These are phyloP conservation scores for Phyllosticta citrichinensis DNA, from an alignment of 2,329 filamentous ascomycete species.

Conservation along the genomic window DNA sequence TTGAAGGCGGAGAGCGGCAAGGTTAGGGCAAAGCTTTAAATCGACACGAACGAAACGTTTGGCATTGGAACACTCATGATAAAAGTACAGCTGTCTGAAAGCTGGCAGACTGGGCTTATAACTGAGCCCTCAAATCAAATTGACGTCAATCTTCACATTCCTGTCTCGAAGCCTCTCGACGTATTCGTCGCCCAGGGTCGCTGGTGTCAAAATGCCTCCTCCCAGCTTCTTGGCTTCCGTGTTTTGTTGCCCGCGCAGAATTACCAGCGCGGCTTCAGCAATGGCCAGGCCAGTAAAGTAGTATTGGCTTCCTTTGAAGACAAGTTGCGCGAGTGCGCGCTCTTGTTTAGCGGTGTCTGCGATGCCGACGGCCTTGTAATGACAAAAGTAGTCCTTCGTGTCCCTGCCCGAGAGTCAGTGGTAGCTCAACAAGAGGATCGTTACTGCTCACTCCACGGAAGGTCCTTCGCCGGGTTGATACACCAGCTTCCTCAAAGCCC, in stretches of 20 bases:
- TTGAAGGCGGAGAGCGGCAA: constrained; percentile 24
- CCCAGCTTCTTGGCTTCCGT: constrained; percentile 43
- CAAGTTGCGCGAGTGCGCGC: constrained; percentile 46
- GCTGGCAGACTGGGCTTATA: not conserved
- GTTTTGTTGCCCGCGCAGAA: constrained; percentile 41
- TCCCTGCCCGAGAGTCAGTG: constrained; percentile 33
- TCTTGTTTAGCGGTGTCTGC: constrained; percentile 40
- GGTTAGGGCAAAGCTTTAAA: constrained; percentile 32
- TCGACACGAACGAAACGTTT: not conserved
- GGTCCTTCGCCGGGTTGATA: constrained; percentile 44
- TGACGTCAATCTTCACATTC: constrained; percentile 3
- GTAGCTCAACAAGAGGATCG: not conserved
- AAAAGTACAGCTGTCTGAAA: not conserved
- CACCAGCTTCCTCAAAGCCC: constrained; percentile 37
- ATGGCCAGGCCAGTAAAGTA: constrained; percentile 55
- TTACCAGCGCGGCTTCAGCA: constrained; percentile 53
- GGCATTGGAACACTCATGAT: not conserved
- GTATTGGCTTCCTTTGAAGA: constrained; percentile 55
- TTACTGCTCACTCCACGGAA: constrained; percentile 27
- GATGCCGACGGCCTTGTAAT: constrained; percentile 54
- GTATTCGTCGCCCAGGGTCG: constrained; percentile 57
- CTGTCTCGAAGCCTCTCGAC: constrained; percentile 36
- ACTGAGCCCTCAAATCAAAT: not conserved
- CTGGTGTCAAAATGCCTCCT: constrained; percentile 63
- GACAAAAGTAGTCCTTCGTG: constrained; percentile 48